Percentiles rank a stretch among this genome's conserved stretches.
These are phyloP conservation scores for Nakaseomyces nivariensis DNA, from an alignment of 1,139 yeast genomes.

Conservation along the genomic window DNA sequence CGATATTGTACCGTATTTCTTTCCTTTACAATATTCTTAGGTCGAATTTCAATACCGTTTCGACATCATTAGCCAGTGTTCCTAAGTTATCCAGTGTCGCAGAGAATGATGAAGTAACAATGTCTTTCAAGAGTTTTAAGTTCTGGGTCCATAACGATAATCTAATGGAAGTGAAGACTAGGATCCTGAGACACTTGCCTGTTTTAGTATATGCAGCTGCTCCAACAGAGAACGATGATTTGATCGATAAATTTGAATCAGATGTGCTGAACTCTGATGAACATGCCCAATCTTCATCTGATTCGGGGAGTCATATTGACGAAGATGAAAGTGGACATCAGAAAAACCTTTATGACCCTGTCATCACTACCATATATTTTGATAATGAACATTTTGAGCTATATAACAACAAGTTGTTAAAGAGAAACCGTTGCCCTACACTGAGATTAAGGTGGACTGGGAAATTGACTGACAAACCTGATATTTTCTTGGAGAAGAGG, in stretches of 20 bases:
- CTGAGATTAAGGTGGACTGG: conserved; percentile 90
- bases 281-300: conserved; percentile 23
- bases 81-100: conserved; percentile 25
- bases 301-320: conserved; percentile 26
- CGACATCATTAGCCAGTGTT: conserved; percentile 26
- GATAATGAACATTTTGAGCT: conserved; percentile 77
- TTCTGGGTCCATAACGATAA: conserved; percentile 97
- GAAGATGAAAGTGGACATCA: conserved; percentile 33
- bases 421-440: conserved; percentile 61
- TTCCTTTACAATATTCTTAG: conserved; percentile 72
- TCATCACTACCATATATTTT: conserved; percentile 77
- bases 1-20: conserved; percentile 74
- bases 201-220: conserved; percentile 63
- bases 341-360: conserved; percentile 55
- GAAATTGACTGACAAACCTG: conserved; percentile 62
- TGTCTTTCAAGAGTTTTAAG: conserved; percentile 67
- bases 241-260: conserved; percentile 20
- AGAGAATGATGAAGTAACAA: conserved; percentile 27
- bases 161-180: conserved; percentile 92
- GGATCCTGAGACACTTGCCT: conserved; percentile 86
- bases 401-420: conserved; percentile 73
- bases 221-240: conserved; percentile 28
- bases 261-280: conserved; percentile 33
- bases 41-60: conserved; percentile 22
- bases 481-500: conserved; percentile 72